Evolutionary conservation across 2,329 filamentous ascomycete genomes (phyloP), one percentile per base, ranked within the genome.

Genomic region (Botrytis paeoniae): DNA sequence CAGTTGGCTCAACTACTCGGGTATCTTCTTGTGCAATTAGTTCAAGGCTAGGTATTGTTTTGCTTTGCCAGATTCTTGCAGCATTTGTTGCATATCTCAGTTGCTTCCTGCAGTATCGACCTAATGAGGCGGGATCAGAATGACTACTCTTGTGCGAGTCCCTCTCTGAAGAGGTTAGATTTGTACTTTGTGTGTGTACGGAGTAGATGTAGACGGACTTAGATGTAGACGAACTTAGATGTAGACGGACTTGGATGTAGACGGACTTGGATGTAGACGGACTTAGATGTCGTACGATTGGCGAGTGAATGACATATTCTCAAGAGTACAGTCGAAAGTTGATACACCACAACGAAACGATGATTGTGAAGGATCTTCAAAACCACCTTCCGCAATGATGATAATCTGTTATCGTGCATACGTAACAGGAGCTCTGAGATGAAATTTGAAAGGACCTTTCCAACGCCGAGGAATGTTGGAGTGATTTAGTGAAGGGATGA

Each of bases 31-130:
- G 25, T 66, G 22, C 45, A 39, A 39, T 25, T 35, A 51, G 32
- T 22, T 20, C 45, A 37, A 37, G 64, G 22, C 29, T 8, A 41
- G 16, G 41, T 41, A 1, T 35, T 51, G 29, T 48, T 65, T 20
- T 65, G 43, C 63, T 35, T 65, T 25, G 29, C 43, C 63, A 66
- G 32, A 51, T 37, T 51, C 32, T 51, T 51, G 43, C 43, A 51
- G 43, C 22, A 29, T 66, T 66, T 65, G 70, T 71, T 71, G 70
- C 70, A 71, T 71, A 32, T 66, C 61, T 66, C n/a, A 57, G 18
- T 51, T 65, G 45, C 29, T 22, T 63, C 9, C n/a, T 29, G 18
- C 35, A 32, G 41, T 22, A 60, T 65, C 29, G 37, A 29, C 32
- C 60, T 20, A 70, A 63, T 39, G 10, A 45, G 32, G 35, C 7